Evolutionary conservation across 176 grass and related monocot genomes (phyloP).

Genomic region (Cymbopogon citratus): DNA sequence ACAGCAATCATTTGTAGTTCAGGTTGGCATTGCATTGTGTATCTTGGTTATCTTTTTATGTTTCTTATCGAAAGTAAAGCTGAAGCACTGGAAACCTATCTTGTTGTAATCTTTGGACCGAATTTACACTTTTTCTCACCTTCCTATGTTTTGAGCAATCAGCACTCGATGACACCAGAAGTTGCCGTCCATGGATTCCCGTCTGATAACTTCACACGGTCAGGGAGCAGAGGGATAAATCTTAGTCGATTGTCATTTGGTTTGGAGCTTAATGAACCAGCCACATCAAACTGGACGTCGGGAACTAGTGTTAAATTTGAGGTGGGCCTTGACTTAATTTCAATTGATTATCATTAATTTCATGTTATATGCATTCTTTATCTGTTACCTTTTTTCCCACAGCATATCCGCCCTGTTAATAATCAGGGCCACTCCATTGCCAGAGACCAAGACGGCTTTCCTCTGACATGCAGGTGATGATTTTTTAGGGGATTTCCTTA

Average conservation of each 20-base stretch:
- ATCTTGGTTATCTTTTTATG: neutral
- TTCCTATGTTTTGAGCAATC: constrained; percentile 38
- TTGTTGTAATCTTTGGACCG: neutral
- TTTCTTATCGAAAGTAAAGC: constrained; percentile 7
- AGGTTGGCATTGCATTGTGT: constrained; percentile 44
- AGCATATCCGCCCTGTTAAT: constrained; percentile 84
- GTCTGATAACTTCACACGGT: constrained; percentile 76
- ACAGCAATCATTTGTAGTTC: constrained; percentile 81
- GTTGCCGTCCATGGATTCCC: constrained; percentile 86
- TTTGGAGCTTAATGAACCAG: constrained; percentile 79
- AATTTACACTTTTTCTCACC: constrained; percentile 20
- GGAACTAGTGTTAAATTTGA: constrained; percentile 89
- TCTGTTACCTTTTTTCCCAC: neutral
- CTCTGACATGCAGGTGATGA: constrained; percentile 86
- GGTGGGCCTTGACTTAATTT: constrained; percentile 35
- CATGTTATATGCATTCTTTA: neutral
- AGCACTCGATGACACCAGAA: constrained; percentile 92
- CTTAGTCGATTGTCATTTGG: constrained; percentile 73
- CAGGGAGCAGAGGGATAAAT: constrained; percentile 79
- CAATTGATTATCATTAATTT: neutral
- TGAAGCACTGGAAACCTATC: neutral
- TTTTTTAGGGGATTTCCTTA: neutral
- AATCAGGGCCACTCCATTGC: constrained; percentile 80
- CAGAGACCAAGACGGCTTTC: constrained; percentile 80
- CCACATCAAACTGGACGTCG: constrained; percentile 87